Base-by-base conservation (phyloP, 2,329 filamentous ascomycete genomes). In the Mycosphaerelloides madeirae region DNA sequence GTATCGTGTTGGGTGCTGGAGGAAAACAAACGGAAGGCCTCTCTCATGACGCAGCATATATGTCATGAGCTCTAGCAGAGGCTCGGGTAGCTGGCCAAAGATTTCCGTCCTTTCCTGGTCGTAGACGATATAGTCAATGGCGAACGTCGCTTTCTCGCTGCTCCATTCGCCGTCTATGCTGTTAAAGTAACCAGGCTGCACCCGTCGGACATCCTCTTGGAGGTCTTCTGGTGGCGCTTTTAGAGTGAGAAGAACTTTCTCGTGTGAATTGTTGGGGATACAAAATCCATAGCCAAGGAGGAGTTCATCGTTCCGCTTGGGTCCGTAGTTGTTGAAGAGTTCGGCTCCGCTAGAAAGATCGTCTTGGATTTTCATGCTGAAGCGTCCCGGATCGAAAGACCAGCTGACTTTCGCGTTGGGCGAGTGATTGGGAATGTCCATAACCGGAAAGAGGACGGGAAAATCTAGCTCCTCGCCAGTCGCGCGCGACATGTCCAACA, bases 251-350 rank as follows among this genome's bases (percentile, higher is more conserved):
- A 69, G 59, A 7, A 73, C 67, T 37, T 67, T 64, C 51, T 77
- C 74, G 31, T 69, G 65, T 0, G 70, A 70, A 31, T 76, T 77
- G 32, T 69, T 51, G 5, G 59, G 56, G 12, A 75, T 63, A 46
- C 68, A 72, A 58, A 77, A 77, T 3, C 75, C 75, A 44, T 78
- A 78, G 3, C 74, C 74, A 35, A 75, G 67, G 2, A 77, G 60
- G 2, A 77, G 59, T 53, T 77, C 73, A 49, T 74, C 73, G 39
- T 77, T 78, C 5, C 68, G 63, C 50, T 77, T 77, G 1, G 73
- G 68, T 0, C 69, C 74, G 43, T 77, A 78, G 52, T 77, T 77
- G 56, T 78, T 78, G 60, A 66, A 73, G 2, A 77, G 58, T 48
- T 77, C 68, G 3, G 64, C 60, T 6, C 11, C 11, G 33, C 19